Base-by-base conservation (phyloP, 495 filamentous ascomycete genomes). In the Margaritispora aquatica region DNA sequence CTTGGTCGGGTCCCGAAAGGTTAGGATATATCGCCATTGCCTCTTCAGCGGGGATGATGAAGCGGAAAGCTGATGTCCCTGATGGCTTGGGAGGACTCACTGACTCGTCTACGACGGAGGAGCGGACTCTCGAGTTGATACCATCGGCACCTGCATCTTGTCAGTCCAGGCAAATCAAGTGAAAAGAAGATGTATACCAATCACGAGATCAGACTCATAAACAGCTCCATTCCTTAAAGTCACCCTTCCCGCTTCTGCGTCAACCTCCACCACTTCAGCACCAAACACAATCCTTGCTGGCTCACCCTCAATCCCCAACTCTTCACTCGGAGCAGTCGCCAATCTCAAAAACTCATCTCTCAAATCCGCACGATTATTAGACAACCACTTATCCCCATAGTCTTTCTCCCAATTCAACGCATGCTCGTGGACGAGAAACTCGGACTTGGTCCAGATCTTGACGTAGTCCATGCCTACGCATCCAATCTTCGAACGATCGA, bases 181-280 rank as follows among this genome's bases (percentile, higher is more conserved):
- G n/a, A n/a, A n/a, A n/a, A 13, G 13, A 34, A 13, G 29, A 34
- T 34, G 13, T 3, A 10, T 44, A 44, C 38, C 65, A 29, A 69
- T 49, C 27, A 69, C 60, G 4, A 69, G 53, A 57, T 69, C 65
- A 19, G 63, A 64, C 54, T 68, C 63, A 49, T 68, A 68, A 4
- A 60, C 26, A 29, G 38, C 59, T 13, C 65, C 67, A 49, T 65
- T 63, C 31, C 66, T 61, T 0, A 63, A 62, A 61, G 65, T 66
- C 26, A 68, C 67, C 50, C 66, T 66, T 11, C 67, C 67, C 11
- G 59, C 63, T 10, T 36, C 21, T 19, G 57, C 27, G 52, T 69
- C 65, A 26, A 69, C 65, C 41, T 56, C 53, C 27, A 63, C 56
- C 10, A 66, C 63, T 47, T 66, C 61, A 23, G 59, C 46, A 44